Conservation (phyloP, 2,329 filamentous ascomycete genomes). For the Colletotrichum graminicola region DNA sequence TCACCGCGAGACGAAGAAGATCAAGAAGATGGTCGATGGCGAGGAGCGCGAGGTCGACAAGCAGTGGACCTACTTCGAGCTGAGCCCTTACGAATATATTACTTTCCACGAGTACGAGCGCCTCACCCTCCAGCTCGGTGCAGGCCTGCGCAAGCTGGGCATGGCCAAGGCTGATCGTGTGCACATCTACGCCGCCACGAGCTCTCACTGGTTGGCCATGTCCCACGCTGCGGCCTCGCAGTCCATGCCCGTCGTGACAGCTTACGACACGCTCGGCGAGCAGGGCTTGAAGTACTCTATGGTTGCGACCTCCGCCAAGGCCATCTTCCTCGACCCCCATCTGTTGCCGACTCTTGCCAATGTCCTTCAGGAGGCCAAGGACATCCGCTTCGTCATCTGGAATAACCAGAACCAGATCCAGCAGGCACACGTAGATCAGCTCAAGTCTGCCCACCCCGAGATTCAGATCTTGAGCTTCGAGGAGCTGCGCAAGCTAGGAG, state of each 20-base stretch:
- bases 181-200: conserved; percentile 85
- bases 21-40: conserved; percentile 89
- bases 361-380: conserved; percentile 63
- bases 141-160: conserved; percentile 79
- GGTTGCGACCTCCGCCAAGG: conserved; percentile 76
- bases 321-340: conserved; percentile 68
- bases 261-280: conserved; percentile 84
- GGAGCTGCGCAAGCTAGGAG: conserved; percentile 63
- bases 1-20: conserved; percentile 86
- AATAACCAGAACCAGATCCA: conserved; percentile 66
- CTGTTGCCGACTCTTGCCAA: conserved; percentile 71
- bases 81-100: conserved; percentile 82
- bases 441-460: conserved; percentile 57
- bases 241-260: conserved; percentile 86
- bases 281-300: conserved; percentile 81
- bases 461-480: conserved; percentile 64
- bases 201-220: conserved; percentile 64
- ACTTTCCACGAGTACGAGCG: conserved; percentile 84
- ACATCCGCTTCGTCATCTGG: conserved; percentile 66
- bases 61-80: conserved; percentile 90
- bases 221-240: conserved; percentile 74
- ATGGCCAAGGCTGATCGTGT: conserved; percentile 75
- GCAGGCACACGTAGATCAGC: conserved; percentile 62
- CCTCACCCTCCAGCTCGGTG: conserved; percentile 74
- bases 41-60: conserved; percentile 85